Base-by-base conservation (phyloP, 2,329 filamentous ascomycete species). In the Biscogniauxia sp. region DNA sequence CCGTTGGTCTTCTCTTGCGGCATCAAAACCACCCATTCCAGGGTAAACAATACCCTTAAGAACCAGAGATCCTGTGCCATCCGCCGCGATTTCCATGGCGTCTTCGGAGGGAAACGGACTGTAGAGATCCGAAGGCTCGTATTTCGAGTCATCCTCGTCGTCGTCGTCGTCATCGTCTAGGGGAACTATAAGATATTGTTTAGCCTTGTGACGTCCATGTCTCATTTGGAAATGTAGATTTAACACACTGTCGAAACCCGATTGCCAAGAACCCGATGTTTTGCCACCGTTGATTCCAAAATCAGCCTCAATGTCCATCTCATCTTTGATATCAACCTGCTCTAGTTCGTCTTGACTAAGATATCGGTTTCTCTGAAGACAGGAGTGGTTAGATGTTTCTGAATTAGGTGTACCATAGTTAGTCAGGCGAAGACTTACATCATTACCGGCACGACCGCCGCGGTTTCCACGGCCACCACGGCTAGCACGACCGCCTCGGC, bases 21-120 rank as follows among this genome's bases (percentile, higher is more conserved):
- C 87, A 73, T 94, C 91, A 71, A 93, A 93, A n/a, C 92, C 82
- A 57, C 85, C 84, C 90, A 93, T 93, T 19, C 91, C 91, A 2
- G 88, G 88, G 82, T 88, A 92, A 53, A 86, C 79, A n/a, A 88
- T 78, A 1, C 90, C 90, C 73, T 93, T 93, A 57, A 93, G 80
- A 45, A 61, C 50, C 28, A 66, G 52, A 64, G 67, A 20, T 8
- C 66, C 64, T 13, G 61, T 63, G 5, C 68, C 68, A 13, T 63
- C 60, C 15, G 74, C 73, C 1, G 66, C 65, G 3, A 62, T 67
- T 19, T 75, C 73, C 0, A 68, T 68, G 9, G 68, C 64, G 26
- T 65, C 66, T 13, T 75, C 74, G 3, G 71, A 69, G 0, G 62
- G 61, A 20, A 65, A 63, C 6, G 64, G 65, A 54, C 71, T 74